phyloP scores from a whole-genome alignment of 1,284 basidiomycete species.

The Mycena citricolor region DNA sequence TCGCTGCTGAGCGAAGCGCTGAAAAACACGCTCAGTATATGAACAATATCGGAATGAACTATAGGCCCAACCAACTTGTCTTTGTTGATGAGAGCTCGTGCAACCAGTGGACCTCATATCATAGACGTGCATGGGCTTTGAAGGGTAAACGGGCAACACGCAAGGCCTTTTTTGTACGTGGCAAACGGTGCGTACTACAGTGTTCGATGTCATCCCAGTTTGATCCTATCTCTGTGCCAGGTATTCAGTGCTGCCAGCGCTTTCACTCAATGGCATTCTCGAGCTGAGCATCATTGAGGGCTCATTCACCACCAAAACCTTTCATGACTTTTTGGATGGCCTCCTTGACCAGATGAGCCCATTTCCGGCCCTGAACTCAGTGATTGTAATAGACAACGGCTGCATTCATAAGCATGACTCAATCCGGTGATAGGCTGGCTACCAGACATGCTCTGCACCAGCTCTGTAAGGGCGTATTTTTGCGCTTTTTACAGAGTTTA shows the following conservation, averaged over 20 bases:
- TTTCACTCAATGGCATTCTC: slow-evolving; percentile 26
- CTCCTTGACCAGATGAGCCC: slow-evolving; percentile 22
- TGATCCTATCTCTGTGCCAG: not conserved
- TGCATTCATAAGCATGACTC: slow-evolving; percentile 14
- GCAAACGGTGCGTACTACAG: slow-evolving; percentile 29
- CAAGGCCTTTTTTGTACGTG: slow-evolving; percentile 34
- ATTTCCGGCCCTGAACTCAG: slow-evolving; percentile 17
- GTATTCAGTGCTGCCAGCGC: slow-evolving; percentile 26
- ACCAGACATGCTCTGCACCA: no score
- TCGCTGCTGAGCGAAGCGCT: slow-evolving; percentile 28
- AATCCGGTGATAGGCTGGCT: no score
- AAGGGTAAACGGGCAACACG: slow-evolving; percentile 26
- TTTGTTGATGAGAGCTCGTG: slow-evolving; percentile 36
- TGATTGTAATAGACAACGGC: slow-evolving; percentile 22
- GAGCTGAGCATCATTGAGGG: slow-evolving; percentile 22
- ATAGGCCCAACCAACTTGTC: slow-evolving; percentile 32
- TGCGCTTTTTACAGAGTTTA: no score
- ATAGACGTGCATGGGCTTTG: slow-evolving; percentile 32
- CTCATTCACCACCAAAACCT: slow-evolving; percentile 19
- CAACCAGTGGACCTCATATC: slow-evolving; percentile 28
- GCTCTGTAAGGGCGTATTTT: no score
- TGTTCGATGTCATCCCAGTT: not conserved
- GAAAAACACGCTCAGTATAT: slow-evolving; percentile 23
- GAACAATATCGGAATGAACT: slow-evolving; percentile 24
- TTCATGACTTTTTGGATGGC: slow-evolving; percentile 19